These are phyloP conservation scores for Globisporangium cylindrosporum DNA, from an alignment of 352 stramenopile genomes.

Conservation along the genomic window DNA sequence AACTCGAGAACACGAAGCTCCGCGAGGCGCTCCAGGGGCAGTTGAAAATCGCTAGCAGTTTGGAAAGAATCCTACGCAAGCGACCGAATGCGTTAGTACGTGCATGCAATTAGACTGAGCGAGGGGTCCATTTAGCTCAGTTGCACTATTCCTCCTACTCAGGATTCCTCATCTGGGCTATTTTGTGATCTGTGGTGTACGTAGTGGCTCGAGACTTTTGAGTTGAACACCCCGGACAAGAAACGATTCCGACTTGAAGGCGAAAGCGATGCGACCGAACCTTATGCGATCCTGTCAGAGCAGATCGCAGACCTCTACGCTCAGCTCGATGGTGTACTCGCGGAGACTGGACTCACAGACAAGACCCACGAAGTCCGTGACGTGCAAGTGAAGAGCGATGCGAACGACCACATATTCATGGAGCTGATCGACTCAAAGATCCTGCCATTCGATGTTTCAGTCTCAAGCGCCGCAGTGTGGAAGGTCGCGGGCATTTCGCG, in stretches of 20 bases:
- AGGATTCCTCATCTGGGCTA: no score
- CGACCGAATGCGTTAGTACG: neutral
- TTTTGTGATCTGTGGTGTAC: no score
- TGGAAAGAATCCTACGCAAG: conserved; percentile 1
- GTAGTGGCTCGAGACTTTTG: neutral
- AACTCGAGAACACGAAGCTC: conserved; percentile 3
- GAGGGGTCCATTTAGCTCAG: no score
- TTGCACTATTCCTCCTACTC: no score
- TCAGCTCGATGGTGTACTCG: conserved; percentile 3
- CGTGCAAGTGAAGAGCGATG: conserved; percentile 4
- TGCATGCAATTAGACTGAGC: neutral
- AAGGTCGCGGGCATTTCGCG: neutral
- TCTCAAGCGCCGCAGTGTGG: conserved; percentile 39
- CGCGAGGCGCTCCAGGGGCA: conserved; percentile 6
- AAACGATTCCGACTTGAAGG: neutral
- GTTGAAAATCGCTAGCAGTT: neutral
- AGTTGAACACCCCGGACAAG: neutral
- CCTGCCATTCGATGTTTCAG: conserved; percentile 38
- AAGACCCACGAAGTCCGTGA: neutral
- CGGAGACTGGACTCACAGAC: neutral
- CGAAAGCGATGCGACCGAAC: neutral
- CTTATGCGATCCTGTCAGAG: neutral
- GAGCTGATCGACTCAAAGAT: conserved; percentile 43
- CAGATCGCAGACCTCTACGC: neutral
- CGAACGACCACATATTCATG: conserved; percentile 21